Evolutionary conservation across 2,329 filamentous ascomycete species (phyloP).

Genomic region (Epicoccum sorghinum): DNA sequence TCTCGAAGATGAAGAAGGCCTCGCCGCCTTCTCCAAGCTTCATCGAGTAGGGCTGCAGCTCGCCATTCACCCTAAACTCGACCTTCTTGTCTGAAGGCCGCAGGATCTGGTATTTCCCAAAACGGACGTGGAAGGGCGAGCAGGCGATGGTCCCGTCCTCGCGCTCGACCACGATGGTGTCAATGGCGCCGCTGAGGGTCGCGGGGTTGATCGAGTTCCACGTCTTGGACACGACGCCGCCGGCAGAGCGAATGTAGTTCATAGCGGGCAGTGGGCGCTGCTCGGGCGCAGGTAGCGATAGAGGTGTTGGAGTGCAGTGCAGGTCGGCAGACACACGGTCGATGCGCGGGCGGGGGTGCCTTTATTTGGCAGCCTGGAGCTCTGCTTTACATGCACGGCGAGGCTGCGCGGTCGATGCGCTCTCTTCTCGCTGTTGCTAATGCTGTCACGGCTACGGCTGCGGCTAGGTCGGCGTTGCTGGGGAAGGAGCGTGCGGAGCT

Average conservation of each 20-base stretch:
- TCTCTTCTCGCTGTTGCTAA: not conserved
- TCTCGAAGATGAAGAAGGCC: slow-evolving; percentile 99
- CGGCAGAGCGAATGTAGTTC: slow-evolving; percentile 97
- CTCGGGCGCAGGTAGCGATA: not conserved
- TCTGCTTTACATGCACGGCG: slow-evolving; percentile 6
- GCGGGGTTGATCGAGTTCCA: slow-evolving; percentile 99
- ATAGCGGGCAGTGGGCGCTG: slow-evolving; percentile 58
- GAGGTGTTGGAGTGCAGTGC: not conserved
- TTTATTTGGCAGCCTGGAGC: not conserved
- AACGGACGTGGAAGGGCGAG: slow-evolving; percentile 97
- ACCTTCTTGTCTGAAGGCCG: slow-evolving; percentile 98
- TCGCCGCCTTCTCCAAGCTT: slow-evolving; percentile 97
- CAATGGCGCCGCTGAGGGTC: slow-evolving; percentile 95
- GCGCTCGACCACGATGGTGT: slow-evolving; percentile 97
- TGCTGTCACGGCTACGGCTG: not conserved
- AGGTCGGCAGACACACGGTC: not conserved
- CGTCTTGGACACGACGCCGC: slow-evolving; percentile 94
- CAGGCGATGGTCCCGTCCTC: slow-evolving; percentile 87
- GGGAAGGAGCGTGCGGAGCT: slow-evolving; percentile 1
- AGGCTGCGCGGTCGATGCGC: not conserved
- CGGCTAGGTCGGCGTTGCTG: slow-evolving; percentile 3
- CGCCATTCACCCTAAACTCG: slow-evolving; percentile 92
- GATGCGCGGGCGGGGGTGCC: slow-evolving; percentile 1
- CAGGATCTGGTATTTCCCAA: slow-evolving; percentile 96
- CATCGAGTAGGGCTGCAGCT: slow-evolving; percentile 94